Evolutionary conservation across 768 basidiomycete species (phyloP).

Genomic region (Agaricus bisporus): DNA sequence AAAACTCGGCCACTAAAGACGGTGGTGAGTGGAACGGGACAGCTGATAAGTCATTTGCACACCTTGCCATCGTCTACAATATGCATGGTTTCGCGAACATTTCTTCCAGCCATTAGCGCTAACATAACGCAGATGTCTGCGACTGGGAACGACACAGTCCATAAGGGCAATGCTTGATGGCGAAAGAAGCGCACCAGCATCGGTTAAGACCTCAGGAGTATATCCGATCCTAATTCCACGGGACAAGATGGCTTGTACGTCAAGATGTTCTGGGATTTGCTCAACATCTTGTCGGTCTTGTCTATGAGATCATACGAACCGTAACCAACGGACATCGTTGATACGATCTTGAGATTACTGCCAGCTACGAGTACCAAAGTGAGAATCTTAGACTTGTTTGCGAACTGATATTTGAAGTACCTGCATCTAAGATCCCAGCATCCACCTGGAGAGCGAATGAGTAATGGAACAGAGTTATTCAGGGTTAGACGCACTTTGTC

Average conservation of each 20-base stretch:
- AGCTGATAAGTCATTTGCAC: conserved; percentile 16
- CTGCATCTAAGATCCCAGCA: conserved; percentile 61
- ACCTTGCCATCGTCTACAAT: conserved; percentile 70
- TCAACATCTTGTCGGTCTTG: neutral
- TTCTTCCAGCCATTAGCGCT: conserved; percentile 88
- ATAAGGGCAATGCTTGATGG: neutral
- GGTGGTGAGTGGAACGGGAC: neutral
- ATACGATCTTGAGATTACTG: conserved; percentile 69
- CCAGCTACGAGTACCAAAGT: conserved; percentile 47
- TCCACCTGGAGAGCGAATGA: conserved; percentile 46
- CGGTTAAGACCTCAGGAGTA: conserved; percentile 91
- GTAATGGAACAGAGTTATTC: neutral
- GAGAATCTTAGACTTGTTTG: neutral
- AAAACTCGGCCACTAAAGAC: conserved; percentile 66
- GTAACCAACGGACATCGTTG: conserved; percentile 90
- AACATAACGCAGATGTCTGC: conserved; percentile 91
- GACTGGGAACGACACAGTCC: conserved; percentile 37
- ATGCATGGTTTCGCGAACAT: conserved; percentile 54
- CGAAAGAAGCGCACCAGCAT: conserved; percentile 54
- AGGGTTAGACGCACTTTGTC: conserved; percentile 49
- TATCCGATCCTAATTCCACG: conserved; percentile 75
- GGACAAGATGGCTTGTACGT: conserved; percentile 50
- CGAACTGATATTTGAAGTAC: conserved; percentile 17
- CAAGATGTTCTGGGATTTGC: conserved; percentile 65
- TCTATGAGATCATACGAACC: conserved; percentile 34